Percentiles rank a stretch among this genome's conserved stretches.
Evolutionary conservation across 2,329 filamentous ascomycete species (phyloP).

Genomic region (Dactylellina haptotyla): DNA sequence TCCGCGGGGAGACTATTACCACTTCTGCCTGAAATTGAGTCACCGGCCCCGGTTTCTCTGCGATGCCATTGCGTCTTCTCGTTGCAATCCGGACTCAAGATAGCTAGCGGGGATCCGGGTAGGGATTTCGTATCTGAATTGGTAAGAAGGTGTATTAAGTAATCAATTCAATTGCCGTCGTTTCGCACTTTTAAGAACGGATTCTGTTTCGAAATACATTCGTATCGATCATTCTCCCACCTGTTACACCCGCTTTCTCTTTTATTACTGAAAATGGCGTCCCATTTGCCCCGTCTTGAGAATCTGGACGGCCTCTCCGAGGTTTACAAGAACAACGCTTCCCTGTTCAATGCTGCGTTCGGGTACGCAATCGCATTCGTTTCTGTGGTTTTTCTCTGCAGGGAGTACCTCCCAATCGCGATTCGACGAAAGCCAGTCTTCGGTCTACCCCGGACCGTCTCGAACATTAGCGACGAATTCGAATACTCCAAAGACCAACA

Average conservation of each 20-base stretch:
- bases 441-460: conserved; percentile 56
- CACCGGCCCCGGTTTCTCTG: background rate
- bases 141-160: too few relatives aligned
- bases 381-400: conserved; percentile 30
- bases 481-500: conserved; percentile 62
- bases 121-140: too few relatives aligned
- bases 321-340: conserved; percentile 30
- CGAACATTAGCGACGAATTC: conserved; percentile 69
- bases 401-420: conserved; percentile 36
- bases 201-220: too few relatives aligned
- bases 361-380: conserved; percentile 29
- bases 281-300: conserved; percentile 34
- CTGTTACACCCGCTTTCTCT: background rate
- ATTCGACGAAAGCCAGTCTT: conserved; percentile 29
- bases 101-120: too few relatives aligned
- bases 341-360: conserved; percentile 23
- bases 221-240: background rate
- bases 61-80: background rate
- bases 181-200: background rate
- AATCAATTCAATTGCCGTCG: background rate
- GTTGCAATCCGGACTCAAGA: too few relatives aligned
- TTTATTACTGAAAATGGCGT: conserved; percentile 51
- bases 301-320: conserved; percentile 36
- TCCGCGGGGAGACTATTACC: background rate
- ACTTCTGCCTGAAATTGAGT: background rate